These are phyloP conservation scores for Saprolegnia diclina DNA, from an alignment of 352 stramenopile genomes.

Conservation along the genomic window DNA sequence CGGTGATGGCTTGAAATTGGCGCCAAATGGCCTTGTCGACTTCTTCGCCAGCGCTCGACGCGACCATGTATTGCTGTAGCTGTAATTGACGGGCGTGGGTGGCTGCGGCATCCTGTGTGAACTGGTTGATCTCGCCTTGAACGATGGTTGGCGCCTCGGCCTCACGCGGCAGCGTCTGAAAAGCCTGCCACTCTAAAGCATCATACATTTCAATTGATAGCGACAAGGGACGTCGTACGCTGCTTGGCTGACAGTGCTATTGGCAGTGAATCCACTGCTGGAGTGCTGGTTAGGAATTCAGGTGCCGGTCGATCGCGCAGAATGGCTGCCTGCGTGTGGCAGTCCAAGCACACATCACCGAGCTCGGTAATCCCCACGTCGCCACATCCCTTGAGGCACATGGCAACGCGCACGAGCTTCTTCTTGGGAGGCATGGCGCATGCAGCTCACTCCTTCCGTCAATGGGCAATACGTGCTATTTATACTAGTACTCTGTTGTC, in stretches of 20 bases:
- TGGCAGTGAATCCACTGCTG: background rate
- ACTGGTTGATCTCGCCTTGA: background rate
- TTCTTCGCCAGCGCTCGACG: background rate
- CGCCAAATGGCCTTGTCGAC: background rate
- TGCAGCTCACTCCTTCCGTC: no score
- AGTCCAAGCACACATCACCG: background rate
- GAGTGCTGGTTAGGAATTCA: background rate
- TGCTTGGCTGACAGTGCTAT: background rate
- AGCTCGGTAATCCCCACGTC: background rate
- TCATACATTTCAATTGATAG: background rate
- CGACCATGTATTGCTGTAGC: background rate
- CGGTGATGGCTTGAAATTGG: background rate
- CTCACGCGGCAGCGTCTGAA: background rate
- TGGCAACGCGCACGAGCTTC: background rate
- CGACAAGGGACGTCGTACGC: background rate
- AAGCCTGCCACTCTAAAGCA: background rate
- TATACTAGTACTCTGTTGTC: no score
- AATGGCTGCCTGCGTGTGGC: background rate
- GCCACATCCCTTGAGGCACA: background rate
- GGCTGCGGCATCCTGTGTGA: background rate
- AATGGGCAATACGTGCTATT: no score
- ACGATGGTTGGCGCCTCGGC: background rate
- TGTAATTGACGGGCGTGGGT: background rate
- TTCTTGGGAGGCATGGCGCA: background rate
- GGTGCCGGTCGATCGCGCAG: background rate